Evolutionary conservation across 2,329 filamentous ascomycete species (phyloP), one percentile per base, ranked within the genome.

Genomic region (Leptographium radiaticola): DNA sequence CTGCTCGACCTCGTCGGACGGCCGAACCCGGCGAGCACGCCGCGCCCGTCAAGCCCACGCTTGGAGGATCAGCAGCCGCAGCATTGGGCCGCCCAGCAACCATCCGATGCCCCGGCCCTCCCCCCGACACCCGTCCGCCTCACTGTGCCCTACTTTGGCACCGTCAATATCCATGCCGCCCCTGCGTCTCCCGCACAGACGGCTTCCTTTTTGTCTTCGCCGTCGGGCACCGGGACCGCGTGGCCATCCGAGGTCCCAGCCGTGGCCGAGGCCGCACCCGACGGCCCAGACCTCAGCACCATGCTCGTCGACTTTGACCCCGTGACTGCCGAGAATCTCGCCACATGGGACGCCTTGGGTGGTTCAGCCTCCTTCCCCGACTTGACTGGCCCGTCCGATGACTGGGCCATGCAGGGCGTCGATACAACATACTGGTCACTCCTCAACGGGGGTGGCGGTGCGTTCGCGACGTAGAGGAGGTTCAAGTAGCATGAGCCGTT

Each of bases 81-180:
- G 7, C 45, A 43, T 38, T 25, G 25, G 25, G 5, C 39, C n/a
- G 40, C 7, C 18, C n/a, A 12, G 13, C 40, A 43, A 25, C n/a
- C 36, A 15, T 38, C 36, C 10, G 36, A 11, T 2, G 15, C 2
- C 10, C 36, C 36, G 36, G 10, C 25, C 9, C 43, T 6, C 31
- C 15, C 25, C 5, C 25, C 15, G 25, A 31, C 43, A 11, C 25
- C 42, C 4, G 59, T 75, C 38, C 66, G 67, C 6, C 65, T 76
- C 8, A 69, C 68, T 40, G 67, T 76, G 3, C 73, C 73, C 0
- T 75, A 73, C 56, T 62, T 75, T 2, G 73, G 73, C 30, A 73
- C 70, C 1, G 66, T 76, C 44, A 73, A 70, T 55, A 72, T 76
- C 57, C 69, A 67, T 8, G 9, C 34, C 34, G 34, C 9, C 34